Percentiles rank a stretch among this genome's conserved stretches.
Conservation (phyloP, 768 basidiomycete genomes). For the Suillus sp. region DNA sequence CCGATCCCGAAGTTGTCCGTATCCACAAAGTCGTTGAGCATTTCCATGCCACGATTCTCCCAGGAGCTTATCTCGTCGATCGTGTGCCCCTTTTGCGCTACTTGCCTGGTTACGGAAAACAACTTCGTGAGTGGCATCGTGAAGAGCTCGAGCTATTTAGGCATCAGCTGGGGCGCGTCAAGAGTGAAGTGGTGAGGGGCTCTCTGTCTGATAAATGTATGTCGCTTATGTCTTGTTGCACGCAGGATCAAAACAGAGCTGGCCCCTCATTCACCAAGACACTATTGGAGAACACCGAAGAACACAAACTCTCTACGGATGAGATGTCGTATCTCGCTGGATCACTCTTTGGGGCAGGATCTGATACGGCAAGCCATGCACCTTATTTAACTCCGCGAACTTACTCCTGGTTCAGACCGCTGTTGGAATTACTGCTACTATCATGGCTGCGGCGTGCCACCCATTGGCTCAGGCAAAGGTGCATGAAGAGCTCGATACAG, state of each 20-base stretch:
- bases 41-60: conserved; percentile 34
- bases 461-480: conserved; percentile 50
- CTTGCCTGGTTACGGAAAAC: conserved; percentile 58
- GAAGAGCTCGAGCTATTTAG: conserved; percentile 55
- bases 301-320: conserved; percentile 49
- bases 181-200: conserved; percentile 39
- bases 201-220: not conserved
- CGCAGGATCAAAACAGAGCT: conserved; percentile 15
- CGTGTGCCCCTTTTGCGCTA: conserved; percentile 37
- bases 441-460: conserved; percentile 54
- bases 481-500: conserved; percentile 52
- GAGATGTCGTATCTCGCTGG: conserved; percentile 64
- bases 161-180: conserved; percentile 44
- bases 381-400: not conserved
- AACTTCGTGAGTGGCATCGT: conserved; percentile 51
- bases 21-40: conserved; percentile 24
- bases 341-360: conserved; percentile 59
- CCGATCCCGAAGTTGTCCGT: conserved; percentile 17
- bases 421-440: conserved; percentile 47
- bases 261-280: conserved; percentile 47
- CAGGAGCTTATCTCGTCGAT: conserved; percentile 37
- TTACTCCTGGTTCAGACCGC: conserved; percentile 38
- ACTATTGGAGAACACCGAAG: conserved; percentile 49
- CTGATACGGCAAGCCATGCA: conserved; percentile 44
- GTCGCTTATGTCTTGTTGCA: not conserved